Conservation (phyloP, 768 basidiomycete genomes). For the Tulasnella sp. region DNA sequence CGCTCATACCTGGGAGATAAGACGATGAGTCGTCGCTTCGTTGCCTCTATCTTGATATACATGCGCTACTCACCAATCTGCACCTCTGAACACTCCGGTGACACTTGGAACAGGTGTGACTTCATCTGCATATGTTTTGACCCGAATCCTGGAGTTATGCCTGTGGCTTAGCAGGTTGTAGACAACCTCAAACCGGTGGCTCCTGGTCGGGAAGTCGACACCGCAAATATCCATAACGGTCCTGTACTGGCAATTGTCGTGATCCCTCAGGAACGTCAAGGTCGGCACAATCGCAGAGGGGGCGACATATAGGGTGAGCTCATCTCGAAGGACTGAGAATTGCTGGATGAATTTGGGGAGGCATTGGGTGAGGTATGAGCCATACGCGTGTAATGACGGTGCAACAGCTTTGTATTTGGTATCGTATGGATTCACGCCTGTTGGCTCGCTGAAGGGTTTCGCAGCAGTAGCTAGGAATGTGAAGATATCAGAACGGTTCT, state of each 20-base stretch:
- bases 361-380: slow-evolving; percentile 84
- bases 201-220: slow-evolving; percentile 87
- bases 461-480: no score
- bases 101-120: slow-evolving; percentile 82
- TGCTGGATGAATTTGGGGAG: slow-evolving; percentile 97
- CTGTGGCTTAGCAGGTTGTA: slow-evolving; percentile 83
- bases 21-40: neutral
- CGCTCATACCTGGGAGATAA: slow-evolving; percentile 67
- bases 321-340: slow-evolving; percentile 94
- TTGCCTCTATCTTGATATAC: neutral
- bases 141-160: slow-evolving; percentile 75
- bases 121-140: slow-evolving; percentile 96
- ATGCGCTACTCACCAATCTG: slow-evolving; percentile 63
- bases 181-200: slow-evolving; percentile 92
- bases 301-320: slow-evolving; percentile 77
- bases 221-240: slow-evolving; percentile 85
- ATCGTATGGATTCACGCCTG: slow-evolving; percentile 76
- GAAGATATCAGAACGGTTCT: no score
- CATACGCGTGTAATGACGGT: slow-evolving; percentile 77
- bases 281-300: slow-evolving; percentile 76
- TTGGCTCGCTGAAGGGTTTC: slow-evolving; percentile 73
- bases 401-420: slow-evolving; percentile 61
- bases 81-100: slow-evolving; percentile 69
- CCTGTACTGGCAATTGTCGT: slow-evolving; percentile 92
- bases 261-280: slow-evolving; percentile 87